phyloP scores from a whole-genome alignment of 164 flowering plant genomes.

The Saururus chinensis region DNA sequence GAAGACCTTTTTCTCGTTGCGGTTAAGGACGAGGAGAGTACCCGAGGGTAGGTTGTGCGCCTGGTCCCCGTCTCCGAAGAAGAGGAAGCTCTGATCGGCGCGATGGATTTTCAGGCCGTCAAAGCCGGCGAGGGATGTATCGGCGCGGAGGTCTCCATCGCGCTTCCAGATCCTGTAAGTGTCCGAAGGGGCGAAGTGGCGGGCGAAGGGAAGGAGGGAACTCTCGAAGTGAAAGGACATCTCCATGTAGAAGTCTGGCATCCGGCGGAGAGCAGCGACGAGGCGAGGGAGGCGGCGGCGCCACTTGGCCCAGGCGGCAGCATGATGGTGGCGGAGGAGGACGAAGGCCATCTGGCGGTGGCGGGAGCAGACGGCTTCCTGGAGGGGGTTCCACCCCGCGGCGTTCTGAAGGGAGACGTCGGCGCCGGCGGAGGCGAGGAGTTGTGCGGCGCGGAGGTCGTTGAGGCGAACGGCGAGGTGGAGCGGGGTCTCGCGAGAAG shows the following conservation, averaged over 20 bases:
- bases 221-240: conserved; percentile 91
- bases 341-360: conserved; percentile 34
- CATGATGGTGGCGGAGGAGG: conserved; percentile 52
- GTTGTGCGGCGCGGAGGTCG: conserved; percentile 38
- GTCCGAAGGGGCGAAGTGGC: conserved; percentile 85
- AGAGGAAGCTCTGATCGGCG: conserved; percentile 79
- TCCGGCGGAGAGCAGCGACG: conserved; percentile 56
- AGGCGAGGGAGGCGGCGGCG: conserved; percentile 82
- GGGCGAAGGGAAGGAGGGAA: conserved; percentile 86
- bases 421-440: conserved; percentile 66
- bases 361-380: conserved; percentile 63
- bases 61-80: conserved; percentile 61
- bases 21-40: conserved; percentile 60
- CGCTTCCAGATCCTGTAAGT: conserved; percentile 95
- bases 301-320: conserved; percentile 85
- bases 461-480: conserved; percentile 75
- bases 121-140: conserved; percentile 81
- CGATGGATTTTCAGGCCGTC: conserved; percentile 91
- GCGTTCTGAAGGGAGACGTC: conserved; percentile 78
- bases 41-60: conserved; percentile 38
- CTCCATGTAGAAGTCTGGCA: conserved; percentile 97
- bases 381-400: conserved; percentile 82
- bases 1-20: conserved; percentile 44
- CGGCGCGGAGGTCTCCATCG: conserved; percentile 81
- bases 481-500: conserved; percentile 67